Conservation (phyloP, 2,329 filamentous ascomycete species). For the Gremmenia infestans region DNA sequence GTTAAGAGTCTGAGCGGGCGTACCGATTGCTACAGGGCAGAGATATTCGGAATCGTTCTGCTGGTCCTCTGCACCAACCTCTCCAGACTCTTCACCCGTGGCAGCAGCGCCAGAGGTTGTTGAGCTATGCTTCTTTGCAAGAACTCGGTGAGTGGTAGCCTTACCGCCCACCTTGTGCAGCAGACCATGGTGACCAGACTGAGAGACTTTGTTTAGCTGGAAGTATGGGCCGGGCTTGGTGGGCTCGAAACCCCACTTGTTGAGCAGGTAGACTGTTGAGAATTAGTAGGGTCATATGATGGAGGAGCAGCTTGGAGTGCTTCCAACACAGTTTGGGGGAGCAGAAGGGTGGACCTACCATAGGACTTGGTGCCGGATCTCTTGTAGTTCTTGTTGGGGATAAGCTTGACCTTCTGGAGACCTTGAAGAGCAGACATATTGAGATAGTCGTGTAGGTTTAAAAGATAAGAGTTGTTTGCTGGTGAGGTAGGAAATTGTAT, state of each 20-base stretch:
- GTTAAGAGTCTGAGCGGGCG: conserved; percentile 54
- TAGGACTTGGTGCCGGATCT: conserved; percentile 59
- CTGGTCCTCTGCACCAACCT: conserved; percentile 56
- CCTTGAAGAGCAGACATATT: conserved; percentile 29
- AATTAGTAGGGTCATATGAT: no score
- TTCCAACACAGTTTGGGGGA: no score
- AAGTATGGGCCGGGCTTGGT: conserved; percentile 59
- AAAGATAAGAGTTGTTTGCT: background rate
- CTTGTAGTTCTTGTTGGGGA: conserved; percentile 56
- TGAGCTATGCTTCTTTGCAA: conserved; percentile 39
- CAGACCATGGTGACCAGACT: conserved; percentile 37
- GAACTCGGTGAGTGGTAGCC: conserved; percentile 40
- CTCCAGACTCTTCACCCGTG: conserved; percentile 34
- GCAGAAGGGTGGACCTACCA: conserved; percentile 17
- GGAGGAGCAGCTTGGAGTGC: no score
- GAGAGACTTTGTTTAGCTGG: conserved; percentile 39
- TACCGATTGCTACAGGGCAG: conserved; percentile 59
- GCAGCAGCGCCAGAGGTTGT: conserved; percentile 26
- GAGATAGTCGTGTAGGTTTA: background rate
- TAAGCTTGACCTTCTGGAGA: conserved; percentile 42
- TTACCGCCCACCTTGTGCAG: conserved; percentile 45
- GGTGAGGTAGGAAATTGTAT: background rate
- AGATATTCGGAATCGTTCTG: conserved; percentile 65
- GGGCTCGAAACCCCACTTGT: conserved; percentile 58
- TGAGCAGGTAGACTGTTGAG: conserved; percentile 43